These are phyloP conservation scores for Mycena belliarum DNA, from an alignment of 768 basidiomycete genomes.

Conservation along the genomic window DNA sequence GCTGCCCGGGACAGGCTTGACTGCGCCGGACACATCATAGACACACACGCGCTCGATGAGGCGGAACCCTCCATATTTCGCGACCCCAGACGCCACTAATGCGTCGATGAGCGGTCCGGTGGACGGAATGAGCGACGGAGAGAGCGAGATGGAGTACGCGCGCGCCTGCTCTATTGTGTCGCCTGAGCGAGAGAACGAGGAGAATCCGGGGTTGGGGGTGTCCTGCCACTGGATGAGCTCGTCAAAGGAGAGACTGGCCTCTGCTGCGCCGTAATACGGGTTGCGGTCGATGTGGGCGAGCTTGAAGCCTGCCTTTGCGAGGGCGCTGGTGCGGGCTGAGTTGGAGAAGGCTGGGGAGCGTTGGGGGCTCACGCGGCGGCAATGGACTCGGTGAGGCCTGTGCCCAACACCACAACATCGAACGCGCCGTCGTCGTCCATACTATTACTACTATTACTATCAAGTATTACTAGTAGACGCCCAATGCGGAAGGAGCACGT, in stretches of 20 bases:
- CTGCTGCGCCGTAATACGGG: conserved; percentile 79
- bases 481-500: neutral
- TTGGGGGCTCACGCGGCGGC: conserved; percentile 73
- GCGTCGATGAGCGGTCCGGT: conserved; percentile 77
- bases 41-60: conserved; percentile 73
- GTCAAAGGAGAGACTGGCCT: conserved; percentile 80
- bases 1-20: conserved; percentile 78
- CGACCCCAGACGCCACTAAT: conserved; percentile 79
- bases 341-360: neutral
- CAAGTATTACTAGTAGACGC: too few species aligned
- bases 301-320: conserved; percentile 85
- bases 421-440: conserved; percentile 44
- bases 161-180: conserved; percentile 56
- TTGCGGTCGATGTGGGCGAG: conserved; percentile 89
- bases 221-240: conserved; percentile 78
- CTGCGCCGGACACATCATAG: conserved; percentile 46
- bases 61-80: conserved; percentile 89
- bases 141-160: conserved; percentile 84
- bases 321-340: conserved; percentile 54
- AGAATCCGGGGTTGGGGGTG: conserved; percentile 34
- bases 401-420: conserved; percentile 72
- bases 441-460: too few species aligned
- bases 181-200: conserved; percentile 44
- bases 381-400: conserved; percentile 85
- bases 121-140: conserved; percentile 79